Percentiles rank a stretch among this genome's conserved stretches.
Evolutionary conservation across 805 yeast species (phyloP).

Genomic region (Saccharomycopsis malanga): DNA sequence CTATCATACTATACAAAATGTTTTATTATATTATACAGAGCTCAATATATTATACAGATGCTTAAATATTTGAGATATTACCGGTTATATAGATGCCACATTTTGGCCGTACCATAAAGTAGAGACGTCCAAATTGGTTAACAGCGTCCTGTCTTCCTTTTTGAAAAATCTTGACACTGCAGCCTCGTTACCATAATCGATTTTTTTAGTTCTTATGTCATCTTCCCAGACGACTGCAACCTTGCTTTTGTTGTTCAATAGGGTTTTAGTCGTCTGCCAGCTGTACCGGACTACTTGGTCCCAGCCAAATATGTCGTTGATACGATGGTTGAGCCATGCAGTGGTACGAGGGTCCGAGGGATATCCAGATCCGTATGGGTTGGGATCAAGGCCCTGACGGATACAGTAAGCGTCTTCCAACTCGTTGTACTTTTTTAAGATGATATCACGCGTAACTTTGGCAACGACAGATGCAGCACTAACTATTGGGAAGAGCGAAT

Average conservation of each 20-base stretch:
- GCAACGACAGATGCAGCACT: conserved; percentile 95
- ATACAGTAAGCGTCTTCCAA: conserved; percentile 22
- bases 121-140: conserved; percentile 24
- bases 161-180: conserved; percentile 21
- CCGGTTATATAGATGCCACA: conserved; percentile 15
- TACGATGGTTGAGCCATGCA: conserved; percentile 57
- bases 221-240: conserved; percentile 55
- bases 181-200: conserved; percentile 24
- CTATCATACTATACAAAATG: no score
- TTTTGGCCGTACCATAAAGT: conserved; percentile 28
- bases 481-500: conserved; percentile 83
- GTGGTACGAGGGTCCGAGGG: conserved; percentile 88
- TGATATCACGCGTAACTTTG: conserved; percentile 85
- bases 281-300: conserved; percentile 66
- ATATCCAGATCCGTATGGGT: conserved; percentile 81
- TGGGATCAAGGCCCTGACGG: conserved; percentile 23
- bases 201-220: conserved; percentile 30
- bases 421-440: conserved; percentile 34
- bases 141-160: conserved; percentile 8
- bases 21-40: no score
- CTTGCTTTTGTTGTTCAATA: conserved; percentile 48
- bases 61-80: no score
- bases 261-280: conserved; percentile 89
- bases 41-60: no score
- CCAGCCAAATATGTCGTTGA: conserved; percentile 86